A percentile compares a stretch with the other conserved stretches of the same genome.
phyloP scores from a whole-genome alignment of 148 eudicot species.

The Cornus florida region DNA sequence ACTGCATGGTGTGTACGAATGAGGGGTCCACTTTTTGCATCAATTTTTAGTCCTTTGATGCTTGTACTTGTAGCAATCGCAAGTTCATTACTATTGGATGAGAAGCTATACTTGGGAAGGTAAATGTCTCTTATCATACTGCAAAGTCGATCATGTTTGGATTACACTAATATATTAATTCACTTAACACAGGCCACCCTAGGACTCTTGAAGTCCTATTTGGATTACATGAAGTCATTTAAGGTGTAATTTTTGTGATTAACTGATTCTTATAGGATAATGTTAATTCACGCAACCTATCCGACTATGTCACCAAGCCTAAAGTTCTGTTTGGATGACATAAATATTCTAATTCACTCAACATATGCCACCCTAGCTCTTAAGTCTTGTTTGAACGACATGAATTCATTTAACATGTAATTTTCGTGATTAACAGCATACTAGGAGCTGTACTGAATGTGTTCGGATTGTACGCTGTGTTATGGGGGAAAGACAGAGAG shows the following conservation, averaged over 20 bases:
- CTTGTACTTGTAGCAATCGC: slow-evolving; percentile 62
- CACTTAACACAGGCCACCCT: no score
- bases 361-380: not conserved
- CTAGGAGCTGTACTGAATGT: not conserved
- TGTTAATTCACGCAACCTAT: no score
- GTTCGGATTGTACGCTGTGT: not conserved
- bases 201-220: no score
- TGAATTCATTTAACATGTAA: not conserved
- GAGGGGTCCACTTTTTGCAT: slow-evolving; percentile 59
- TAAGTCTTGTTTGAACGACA: no score
- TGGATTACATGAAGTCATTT: no score
- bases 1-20: slow-evolving; percentile 45
- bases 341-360: not conserved
- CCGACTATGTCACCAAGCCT: no score
- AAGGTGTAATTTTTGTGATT: no score
- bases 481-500: slow-evolving; percentile 2
- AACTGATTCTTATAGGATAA: no score
- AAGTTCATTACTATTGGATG: slow-evolving; percentile 48
- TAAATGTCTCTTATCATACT: slow-evolving; percentile 5
- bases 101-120: slow-evolving; percentile 68
- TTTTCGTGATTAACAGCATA: not conserved
- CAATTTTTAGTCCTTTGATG: slow-evolving; percentile 56
- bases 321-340: no score
- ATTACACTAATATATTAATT: no score
- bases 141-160: no score